Base-by-base conservation (phyloP, 1,284 basidiomycete species). In the Fomitiporia mediterranea region DNA sequence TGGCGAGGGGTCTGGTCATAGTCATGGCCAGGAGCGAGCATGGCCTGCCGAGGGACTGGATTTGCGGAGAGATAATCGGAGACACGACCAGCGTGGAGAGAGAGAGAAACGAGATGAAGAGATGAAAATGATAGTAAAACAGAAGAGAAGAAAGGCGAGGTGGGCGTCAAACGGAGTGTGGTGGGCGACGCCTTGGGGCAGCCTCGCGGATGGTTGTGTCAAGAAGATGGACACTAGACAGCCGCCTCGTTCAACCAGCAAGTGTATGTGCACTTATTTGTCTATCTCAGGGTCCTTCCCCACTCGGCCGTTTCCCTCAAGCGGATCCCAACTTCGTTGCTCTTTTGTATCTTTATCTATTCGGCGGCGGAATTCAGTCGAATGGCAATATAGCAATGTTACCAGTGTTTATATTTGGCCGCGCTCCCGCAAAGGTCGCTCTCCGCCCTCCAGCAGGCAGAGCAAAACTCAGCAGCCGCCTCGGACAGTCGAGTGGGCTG, bases 51-150 rank as follows among this genome's bases (percentile, higher is more conserved):
- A 48, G 27, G 30, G 54, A 35, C 15, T 11, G 23, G 50, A 8
- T n/a, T 23, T n/a, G 21, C 9, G 30, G 17, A 55, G 44, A 28
- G 30, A 56, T 47, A 48, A 46, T 37, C 35, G 17, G 21, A 43
- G 27, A 27, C 58, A 60, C 58, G 58, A 56, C 58, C 58, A 51
- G 58, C 58, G 58, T 60, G 58, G 21, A 56, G 30, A 39, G 38
- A 51, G 40, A 42, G 49, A 43, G 8, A 54, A n/a, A n/a, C n/a
- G n/a, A n/a, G n/a, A n/a, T n/a, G n/a, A n/a, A 27, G 37, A 50
- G 32, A 42, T 27, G 54, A 50, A 42, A 30, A 28, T 11, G 44
- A 48, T 35, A 37, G 21, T 25, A 38, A 49, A 56, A 48, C 32
- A 46, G 51, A 49, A 49, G 47, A 54, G 37, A 47, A 55, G 30